Conservation (phyloP, 208 protist species). For the Strigomonas galati region DNA sequence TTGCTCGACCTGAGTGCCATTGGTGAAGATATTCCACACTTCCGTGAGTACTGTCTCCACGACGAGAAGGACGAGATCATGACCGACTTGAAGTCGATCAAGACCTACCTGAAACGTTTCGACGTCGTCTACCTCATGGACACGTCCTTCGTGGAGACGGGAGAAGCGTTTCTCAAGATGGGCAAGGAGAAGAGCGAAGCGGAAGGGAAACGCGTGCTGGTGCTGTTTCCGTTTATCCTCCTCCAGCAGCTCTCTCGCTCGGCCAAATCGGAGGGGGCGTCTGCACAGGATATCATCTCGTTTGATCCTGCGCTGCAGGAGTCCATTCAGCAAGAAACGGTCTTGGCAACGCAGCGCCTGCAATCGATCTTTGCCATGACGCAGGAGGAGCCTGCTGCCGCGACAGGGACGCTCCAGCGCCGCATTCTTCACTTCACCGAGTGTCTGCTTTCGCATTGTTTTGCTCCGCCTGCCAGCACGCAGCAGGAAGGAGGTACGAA, state of each 20-base stretch:
- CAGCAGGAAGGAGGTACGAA: background rate
- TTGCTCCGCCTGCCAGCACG: conserved; percentile 10
- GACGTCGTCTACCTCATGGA: conserved; percentile 68
- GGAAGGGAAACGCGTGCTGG: conserved; percentile 19
- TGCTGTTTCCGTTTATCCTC: conserved; percentile 58
- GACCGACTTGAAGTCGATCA: conserved; percentile 39
- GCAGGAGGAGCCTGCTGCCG: too few species aligned
- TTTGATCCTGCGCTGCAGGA: conserved; percentile 68
- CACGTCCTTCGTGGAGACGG: conserved; percentile 81
- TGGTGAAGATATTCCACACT: conserved; percentile 57
- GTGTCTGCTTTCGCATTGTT: conserved; percentile 44
- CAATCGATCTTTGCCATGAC: conserved; percentile 18
- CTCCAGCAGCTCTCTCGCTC: conserved; percentile 62
- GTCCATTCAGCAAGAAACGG: conserved; percentile 35
- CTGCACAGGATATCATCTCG: conserved; percentile 21
- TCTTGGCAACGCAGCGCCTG: conserved; percentile 69
- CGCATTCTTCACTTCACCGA: conserved; percentile 83
- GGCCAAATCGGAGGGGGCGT: conserved; percentile 21
- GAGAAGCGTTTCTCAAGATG: conserved; percentile 61
- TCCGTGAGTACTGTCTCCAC: conserved; percentile 53
- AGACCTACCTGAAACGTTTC: conserved; percentile 29
- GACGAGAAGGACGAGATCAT: conserved; percentile 45
- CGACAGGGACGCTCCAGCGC: conserved; percentile 7
- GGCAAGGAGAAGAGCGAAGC: conserved; percentile 9
- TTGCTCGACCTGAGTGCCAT: conserved; percentile 76